phyloP scores from a whole-genome alignment of 2,329 filamentous ascomycete genomes.

The Sclerotinia spermophila region DNA sequence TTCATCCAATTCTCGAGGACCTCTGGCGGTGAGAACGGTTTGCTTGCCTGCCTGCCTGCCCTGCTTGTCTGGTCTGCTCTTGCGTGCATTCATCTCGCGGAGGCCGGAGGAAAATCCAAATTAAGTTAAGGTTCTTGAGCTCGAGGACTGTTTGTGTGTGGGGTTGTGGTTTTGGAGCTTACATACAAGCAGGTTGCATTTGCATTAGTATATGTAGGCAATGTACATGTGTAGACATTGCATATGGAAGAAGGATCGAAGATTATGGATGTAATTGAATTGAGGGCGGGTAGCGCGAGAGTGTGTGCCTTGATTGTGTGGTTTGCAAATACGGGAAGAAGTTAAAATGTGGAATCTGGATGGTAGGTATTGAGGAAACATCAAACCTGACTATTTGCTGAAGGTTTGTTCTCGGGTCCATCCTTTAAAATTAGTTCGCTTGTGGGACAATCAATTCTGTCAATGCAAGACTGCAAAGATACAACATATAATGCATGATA shows the following conservation, averaged over 20 bases:
- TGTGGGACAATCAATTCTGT: not conserved
- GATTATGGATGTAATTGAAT: not conserved
- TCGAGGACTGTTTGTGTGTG: not conserved
- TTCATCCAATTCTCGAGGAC: not conserved
- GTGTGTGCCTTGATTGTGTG: not conserved
- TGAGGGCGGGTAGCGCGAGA: conserved; percentile 1
- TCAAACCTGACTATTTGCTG: not conserved
- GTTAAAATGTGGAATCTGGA: not conserved
- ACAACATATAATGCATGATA: not conserved
- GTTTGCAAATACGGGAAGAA: not conserved
- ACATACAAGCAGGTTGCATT: not conserved
- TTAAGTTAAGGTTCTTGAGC: not conserved
- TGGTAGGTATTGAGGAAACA: not conserved
- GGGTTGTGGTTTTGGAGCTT: not conserved
- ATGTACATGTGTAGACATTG: not conserved
- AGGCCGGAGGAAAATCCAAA: not conserved
- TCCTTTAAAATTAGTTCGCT: not conserved
- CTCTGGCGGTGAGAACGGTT: conserved; percentile 12
- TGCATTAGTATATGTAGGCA: conserved; percentile 9
- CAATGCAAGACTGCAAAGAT: not conserved
- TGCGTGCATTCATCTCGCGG: not conserved
- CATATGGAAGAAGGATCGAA: not conserved
- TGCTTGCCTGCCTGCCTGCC: not conserved
- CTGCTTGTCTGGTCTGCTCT: too few relatives aligned
- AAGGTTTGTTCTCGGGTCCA: not conserved